Percentiles rank a stretch among this genome's conserved stretches.
These are phyloP conservation scores for Cryptococcus hybrid DNA, from an alignment of 1,284 basidiomycete genomes.

Conservation along the genomic window DNA sequence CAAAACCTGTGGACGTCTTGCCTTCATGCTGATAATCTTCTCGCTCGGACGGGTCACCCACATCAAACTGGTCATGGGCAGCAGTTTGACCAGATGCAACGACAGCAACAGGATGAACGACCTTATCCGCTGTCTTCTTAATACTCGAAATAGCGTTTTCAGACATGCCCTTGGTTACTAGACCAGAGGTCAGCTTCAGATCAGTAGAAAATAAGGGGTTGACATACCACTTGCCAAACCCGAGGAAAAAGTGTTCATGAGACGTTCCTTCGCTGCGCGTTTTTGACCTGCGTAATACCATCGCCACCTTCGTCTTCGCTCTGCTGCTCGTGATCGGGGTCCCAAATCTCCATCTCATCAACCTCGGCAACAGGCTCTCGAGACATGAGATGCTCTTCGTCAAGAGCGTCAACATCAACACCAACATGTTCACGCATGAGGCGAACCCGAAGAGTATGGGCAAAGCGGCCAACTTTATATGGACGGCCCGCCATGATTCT, in stretches of 20 bases:
- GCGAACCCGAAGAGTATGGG: constrained; percentile 87
- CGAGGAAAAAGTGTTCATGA: constrained; percentile 33
- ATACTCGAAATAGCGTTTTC: constrained; percentile 50
- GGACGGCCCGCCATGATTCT: constrained; percentile 92
- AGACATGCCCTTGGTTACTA: constrained; percentile 46
- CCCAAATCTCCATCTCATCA: constrained; percentile 66
- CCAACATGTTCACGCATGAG: constrained; percentile 97
- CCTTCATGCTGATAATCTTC: constrained; percentile 59
- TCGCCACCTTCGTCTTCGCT: constrained; percentile 29
- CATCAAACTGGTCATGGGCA: constrained; percentile 48
- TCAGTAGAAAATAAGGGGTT: not conserved
- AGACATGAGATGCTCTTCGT: constrained; percentile 68
- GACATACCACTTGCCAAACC: constrained; percentile 37
- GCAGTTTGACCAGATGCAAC: constrained; percentile 20
- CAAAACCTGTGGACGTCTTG: constrained; percentile 59
- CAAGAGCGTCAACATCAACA: constrained; percentile 87
- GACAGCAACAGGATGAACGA: constrained; percentile 50
- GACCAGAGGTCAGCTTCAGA: not conserved
- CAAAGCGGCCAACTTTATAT: constrained; percentile 94
- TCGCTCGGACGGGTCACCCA: constrained; percentile 56
- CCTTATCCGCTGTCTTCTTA: constrained; percentile 52
- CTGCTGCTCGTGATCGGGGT: constrained; percentile 72
- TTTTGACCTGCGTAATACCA: constrained; percentile 49
- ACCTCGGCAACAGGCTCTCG: constrained; percentile 58
- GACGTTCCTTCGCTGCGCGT: constrained; percentile 29